Evolutionary conservation across 2,329 filamentous ascomycete species (phyloP).

Genomic region (Neonectria ditissima): DNA sequence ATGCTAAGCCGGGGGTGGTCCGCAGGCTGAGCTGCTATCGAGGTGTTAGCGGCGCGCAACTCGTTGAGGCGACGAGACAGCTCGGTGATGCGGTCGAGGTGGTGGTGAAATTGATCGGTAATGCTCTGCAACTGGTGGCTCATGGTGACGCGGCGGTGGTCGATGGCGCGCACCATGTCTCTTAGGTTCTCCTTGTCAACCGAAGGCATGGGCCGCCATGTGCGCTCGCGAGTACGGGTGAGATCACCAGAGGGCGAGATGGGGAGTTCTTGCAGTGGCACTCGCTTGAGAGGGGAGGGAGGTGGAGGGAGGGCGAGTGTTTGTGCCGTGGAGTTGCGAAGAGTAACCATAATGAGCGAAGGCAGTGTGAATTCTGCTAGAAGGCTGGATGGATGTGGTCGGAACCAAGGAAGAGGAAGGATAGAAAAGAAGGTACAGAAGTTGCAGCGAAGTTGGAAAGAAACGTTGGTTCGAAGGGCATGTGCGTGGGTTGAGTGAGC

Average conservation of each 20-base stretch:
- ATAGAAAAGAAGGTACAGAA: background rate
- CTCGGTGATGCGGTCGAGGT: constrained; percentile 18
- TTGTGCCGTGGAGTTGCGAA: constrained; percentile 13
- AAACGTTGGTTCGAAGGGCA: background rate
- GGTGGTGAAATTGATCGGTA: constrained; percentile 10
- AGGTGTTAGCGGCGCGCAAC: constrained; percentile 31
- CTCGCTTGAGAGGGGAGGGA: constrained; percentile 37
- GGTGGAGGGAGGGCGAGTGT: constrained; percentile 10
- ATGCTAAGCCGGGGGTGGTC: constrained; percentile 52
- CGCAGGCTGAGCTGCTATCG: constrained; percentile 45
- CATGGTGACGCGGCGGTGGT: constrained; percentile 28
- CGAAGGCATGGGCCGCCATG: constrained; percentile 41
- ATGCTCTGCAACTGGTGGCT: constrained; percentile 24
- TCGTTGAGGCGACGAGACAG: constrained; percentile 15
- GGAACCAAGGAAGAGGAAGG: background rate
- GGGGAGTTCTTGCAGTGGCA: constrained; percentile 45
- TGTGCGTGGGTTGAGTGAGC: no score
- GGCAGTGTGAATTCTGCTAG: background rate
- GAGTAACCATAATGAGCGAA: constrained; percentile 32
- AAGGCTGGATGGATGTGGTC: background rate
- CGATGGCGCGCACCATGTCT: constrained; percentile 31
- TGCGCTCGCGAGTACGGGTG: constrained; percentile 34
- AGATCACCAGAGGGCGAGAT: constrained; percentile 40
- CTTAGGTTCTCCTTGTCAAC: constrained; percentile 45
- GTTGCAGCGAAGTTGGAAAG: background rate